phyloP scores from a whole-genome alignment of 2,329 filamentous ascomycete species.

The Trichoderma brevicompactum region DNA sequence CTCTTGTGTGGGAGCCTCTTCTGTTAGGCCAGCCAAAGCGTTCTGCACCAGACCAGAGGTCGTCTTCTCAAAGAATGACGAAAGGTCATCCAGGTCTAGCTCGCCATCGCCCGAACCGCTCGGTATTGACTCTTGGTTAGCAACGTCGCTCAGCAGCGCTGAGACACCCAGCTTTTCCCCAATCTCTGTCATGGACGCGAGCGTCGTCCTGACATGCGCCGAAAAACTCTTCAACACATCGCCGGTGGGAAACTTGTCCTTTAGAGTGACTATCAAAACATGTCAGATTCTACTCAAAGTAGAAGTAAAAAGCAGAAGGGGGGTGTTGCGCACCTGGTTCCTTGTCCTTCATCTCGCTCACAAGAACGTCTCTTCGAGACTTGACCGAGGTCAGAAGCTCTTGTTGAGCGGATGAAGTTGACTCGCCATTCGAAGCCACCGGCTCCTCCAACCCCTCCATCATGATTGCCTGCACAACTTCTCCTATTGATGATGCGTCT shows the following conservation, averaged over 20 bases:
- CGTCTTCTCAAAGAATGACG: slow-evolving; percentile 50
- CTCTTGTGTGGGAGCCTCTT: slow-evolving; percentile 34
- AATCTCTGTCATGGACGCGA: slow-evolving; percentile 42
- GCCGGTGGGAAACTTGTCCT: slow-evolving; percentile 47
- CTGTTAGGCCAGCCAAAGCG: slow-evolving; percentile 45
- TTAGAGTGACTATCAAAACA: slow-evolving; percentile 38
- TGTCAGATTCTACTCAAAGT: slow-evolving; percentile 25
- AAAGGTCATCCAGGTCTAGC: slow-evolving; percentile 48
- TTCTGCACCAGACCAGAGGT: slow-evolving; percentile 48
- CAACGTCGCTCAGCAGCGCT: slow-evolving; percentile 40
- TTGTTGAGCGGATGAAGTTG: slow-evolving; percentile 42
- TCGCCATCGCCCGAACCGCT: slow-evolving; percentile 40
- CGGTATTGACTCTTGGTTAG: slow-evolving; percentile 36
- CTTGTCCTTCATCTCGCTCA: slow-evolving; percentile 37
- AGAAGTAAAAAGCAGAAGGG: neutral
- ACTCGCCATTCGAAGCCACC: slow-evolving; percentile 40
- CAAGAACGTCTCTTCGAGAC: slow-evolving; percentile 41
- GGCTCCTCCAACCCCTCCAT: slow-evolving; percentile 57
- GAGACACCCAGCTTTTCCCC: slow-evolving; percentile 44
- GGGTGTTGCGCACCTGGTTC: slow-evolving; percentile 30
- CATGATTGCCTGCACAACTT: slow-evolving; percentile 59
- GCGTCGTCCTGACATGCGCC: slow-evolving; percentile 41
- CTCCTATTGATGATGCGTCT: slow-evolving; percentile 42
- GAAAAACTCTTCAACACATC: slow-evolving; percentile 45
- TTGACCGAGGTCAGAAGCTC: slow-evolving; percentile 42